phyloP scores from a whole-genome alignment of 192 early-diverging fungal species.

The Entomortierella lignicola region DNA sequence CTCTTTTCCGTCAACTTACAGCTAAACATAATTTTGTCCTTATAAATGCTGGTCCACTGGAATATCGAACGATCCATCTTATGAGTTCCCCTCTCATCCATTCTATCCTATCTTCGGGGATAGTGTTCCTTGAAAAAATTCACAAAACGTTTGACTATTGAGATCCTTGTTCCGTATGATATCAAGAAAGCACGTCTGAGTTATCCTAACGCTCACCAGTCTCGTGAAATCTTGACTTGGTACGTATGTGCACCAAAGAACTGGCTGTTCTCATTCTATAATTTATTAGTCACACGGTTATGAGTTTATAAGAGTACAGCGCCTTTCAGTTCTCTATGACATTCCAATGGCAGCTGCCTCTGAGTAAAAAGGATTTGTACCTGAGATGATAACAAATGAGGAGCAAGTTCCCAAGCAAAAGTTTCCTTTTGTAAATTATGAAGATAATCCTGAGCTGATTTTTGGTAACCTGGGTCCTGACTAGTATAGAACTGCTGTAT shows the following conservation, averaged over 20 bases:
- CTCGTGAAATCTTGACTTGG: constrained; percentile 66
- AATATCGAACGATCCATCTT: constrained; percentile 57
- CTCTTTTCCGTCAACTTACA: constrained; percentile 36
- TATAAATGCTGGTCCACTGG: constrained; percentile 61
- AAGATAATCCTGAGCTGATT: constrained; percentile 63
- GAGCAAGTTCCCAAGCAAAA: constrained; percentile 67
- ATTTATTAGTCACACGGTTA: neutral
- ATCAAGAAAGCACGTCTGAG: neutral
- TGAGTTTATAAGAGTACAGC: neutral
- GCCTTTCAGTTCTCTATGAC: constrained; percentile 5
- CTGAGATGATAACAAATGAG: constrained; percentile 59
- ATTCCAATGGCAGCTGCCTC: neutral
- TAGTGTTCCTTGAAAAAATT: constrained; percentile 53
- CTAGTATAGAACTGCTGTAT: constrained; percentile 62
- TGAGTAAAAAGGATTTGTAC: constrained; percentile 25
- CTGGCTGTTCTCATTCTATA: constrained; percentile 57
- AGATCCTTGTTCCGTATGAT: neutral
- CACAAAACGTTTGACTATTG: neutral
- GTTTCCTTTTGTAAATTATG: constrained; percentile 63
- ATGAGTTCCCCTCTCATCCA: constrained; percentile 64
- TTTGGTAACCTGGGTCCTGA: constrained; percentile 49
- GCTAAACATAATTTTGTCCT: constrained; percentile 66
- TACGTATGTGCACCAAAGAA: constrained; percentile 72
- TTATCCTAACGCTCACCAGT: constrained; percentile 55
- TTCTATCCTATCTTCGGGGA: constrained; percentile 62